Conservation (phyloP, 2,329 filamentous ascomycete species). For the Diplocarpon mali region DNA sequence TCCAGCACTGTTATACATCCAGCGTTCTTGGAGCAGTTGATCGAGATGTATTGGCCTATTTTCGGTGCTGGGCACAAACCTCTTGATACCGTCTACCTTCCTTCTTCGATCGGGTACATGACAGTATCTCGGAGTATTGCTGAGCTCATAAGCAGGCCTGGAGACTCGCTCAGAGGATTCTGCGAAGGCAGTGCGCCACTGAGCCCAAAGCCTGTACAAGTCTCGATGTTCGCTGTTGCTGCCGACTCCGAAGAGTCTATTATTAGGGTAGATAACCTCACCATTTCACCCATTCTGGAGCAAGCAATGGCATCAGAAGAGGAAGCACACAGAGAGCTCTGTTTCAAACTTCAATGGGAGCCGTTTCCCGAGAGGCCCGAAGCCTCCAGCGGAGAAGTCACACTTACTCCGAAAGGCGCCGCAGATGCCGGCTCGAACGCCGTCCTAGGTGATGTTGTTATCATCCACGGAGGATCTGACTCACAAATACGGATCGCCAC, state of each 20-base stretch:
- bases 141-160: conserved; percentile 29
- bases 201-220: conserved; percentile 29
- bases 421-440: conserved; percentile 3
- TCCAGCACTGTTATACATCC: conserved; percentile 34
- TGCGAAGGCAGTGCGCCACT: conserved; percentile 28
- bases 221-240: conserved; percentile 30
- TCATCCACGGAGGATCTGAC: conserved; percentile 16
- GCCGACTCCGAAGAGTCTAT: conserved; percentile 27
- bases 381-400: neutral
- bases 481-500: conserved; percentile 27
- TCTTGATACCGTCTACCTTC: conserved; percentile 33
- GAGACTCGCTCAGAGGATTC: conserved; percentile 29
- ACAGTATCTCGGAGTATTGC: conserved; percentile 29
- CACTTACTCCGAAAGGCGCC: neutral
- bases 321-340: conserved; percentile 32
- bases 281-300: conserved; percentile 33
- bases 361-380: conserved; percentile 6
- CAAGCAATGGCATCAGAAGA: conserved; percentile 23
- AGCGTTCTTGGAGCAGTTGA: conserved; percentile 34
- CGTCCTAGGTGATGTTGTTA: conserved; percentile 21
- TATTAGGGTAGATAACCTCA: conserved; percentile 29
- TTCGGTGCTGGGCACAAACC: conserved; percentile 27
- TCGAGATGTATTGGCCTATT: conserved; percentile 33
- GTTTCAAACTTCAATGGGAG: conserved; percentile 38
- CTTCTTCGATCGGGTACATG: conserved; percentile 32